phyloP scores from a whole-genome alignment of 352 stramenopile species.

The Elongisporangium prolatum region DNA sequence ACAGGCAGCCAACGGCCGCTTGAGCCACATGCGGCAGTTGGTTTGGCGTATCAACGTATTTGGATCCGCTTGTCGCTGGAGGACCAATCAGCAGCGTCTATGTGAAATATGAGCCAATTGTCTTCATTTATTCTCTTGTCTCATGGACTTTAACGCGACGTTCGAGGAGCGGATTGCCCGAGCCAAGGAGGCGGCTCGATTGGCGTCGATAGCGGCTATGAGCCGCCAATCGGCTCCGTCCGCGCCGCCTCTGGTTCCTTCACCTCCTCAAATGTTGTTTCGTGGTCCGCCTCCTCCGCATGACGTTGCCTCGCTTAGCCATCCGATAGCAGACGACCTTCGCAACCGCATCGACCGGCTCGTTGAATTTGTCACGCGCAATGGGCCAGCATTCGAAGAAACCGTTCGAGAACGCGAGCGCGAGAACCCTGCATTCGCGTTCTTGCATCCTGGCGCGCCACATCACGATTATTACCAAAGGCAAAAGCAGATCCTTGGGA shows the following conservation, averaged over 20 bases:
- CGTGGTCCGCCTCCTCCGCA: neutral
- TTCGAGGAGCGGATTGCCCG: slow-evolving; percentile 56
- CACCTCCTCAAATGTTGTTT: slow-evolving; percentile 4
- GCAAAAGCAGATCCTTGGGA: slow-evolving; percentile 22
- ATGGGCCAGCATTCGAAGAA: slow-evolving; percentile 49
- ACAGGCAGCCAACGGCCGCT: neutral
- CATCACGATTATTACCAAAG: slow-evolving; percentile 51
- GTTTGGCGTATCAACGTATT: neutral
- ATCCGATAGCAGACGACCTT: slow-evolving; percentile 20
- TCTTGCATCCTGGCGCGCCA: slow-evolving; percentile 30
- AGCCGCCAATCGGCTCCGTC: slow-evolving; percentile 1
- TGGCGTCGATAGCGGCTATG: slow-evolving; percentile 41
- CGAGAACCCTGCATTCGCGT: slow-evolving; percentile 53
- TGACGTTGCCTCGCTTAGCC: slow-evolving; percentile 6
- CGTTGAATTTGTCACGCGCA: slow-evolving; percentile 54
- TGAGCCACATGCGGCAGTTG: neutral
- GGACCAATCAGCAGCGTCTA: neutral
- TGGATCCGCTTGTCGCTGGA: neutral
- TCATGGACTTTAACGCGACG: slow-evolving; percentile 1
- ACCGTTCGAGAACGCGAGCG: slow-evolving; percentile 36
- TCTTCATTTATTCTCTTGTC: neutral
- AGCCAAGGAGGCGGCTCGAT: slow-evolving; percentile 44
- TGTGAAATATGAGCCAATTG: neutral
- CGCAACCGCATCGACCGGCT: slow-evolving; percentile 50
- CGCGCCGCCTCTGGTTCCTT: neutral